Evolutionary conservation across 768 basidiomycete species (phyloP), one percentile per base, ranked within the genome.

Genomic region (Boletellus sp.): DNA sequence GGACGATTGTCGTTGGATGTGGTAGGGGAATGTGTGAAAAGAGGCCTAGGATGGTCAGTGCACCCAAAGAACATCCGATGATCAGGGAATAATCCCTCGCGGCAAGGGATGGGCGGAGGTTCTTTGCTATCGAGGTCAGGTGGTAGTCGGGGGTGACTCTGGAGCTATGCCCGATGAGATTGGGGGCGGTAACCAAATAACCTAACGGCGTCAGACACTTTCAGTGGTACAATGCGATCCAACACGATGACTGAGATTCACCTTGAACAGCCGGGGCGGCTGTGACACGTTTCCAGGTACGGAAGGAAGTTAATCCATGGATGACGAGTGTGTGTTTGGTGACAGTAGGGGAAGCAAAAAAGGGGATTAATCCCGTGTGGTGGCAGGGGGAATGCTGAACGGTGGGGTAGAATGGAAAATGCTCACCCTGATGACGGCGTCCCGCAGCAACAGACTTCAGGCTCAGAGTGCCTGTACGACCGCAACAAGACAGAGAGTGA

Each of bases 271-370:
- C 62, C 37, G 60, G 49, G 2, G 55, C 31, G 11, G 42, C 38
- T 1, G 56, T 62, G 3, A 62, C 45, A 15, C 50, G 44, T 16
- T 55, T 50, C 62, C 64, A 62, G 1, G 52, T 45, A 8, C 52
- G 57, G 2, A 58, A 56, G 2, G 60, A 56, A 1, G 56, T 41
- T 3, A 61, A 15, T 11, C 63, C 65, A 19, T 66, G 65, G 34
- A 65, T 50, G 22, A 66, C 26, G 3, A 67, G 55, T 17, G 63
- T 62, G 1, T 56, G 55, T 17, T 65, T 63, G 7, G 46, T 54
- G 0, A 63, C 31, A 6, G 53, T 16, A 5, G 63, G 61, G 11
- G 53, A 52, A n/a, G n/a, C n/a, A n/a, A n/a, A n/a, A n/a, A n/a
- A n/a, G n/a, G n/a, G n/a, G n/a, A n/a, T n/a, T n/a, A n/a, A 0